Evolutionary conservation across 2,329 filamentous ascomycete genomes (phyloP), one percentile per base, ranked within the genome.

Genomic region (Ceratocystis variospora): DNA sequence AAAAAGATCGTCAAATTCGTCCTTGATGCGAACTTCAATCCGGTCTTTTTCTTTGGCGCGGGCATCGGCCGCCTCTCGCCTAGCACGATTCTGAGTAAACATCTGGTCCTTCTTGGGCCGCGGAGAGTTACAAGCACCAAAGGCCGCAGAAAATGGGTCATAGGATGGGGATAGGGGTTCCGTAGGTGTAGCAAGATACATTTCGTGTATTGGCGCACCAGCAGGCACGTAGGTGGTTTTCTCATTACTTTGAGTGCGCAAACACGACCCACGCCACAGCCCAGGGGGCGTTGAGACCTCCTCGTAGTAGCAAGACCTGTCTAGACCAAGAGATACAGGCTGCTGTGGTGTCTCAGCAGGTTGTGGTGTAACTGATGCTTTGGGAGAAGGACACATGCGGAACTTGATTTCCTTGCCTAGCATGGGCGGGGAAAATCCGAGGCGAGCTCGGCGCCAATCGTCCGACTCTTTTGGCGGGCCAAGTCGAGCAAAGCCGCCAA

Each of bases 1-100:
- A 73, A 96, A 96, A 2, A 80, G 80, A 73, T 96, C 90, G 68
- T 87, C 80, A 72, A 94, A 96, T 74, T 96, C 91, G 64, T 76
- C 75, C 3, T 77, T 73, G 68, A 85, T 82, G 71, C 80, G 79
- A 1, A 76, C 75, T 70, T 83, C 80, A 17, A 77, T 78, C 12
- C 76, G 75, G 5, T 74, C 77, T 72, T 81, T 81, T 70, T 82
- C 80, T 67, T 77, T 53, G 4, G 53, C 57, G 31, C 57, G 57
- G 10, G 41, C 10, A 31, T 31, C 46, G 28, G 61, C 44, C 2
- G 65, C 65, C 31, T 65, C 66, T 10, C 65, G 44, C 22, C 61
- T 44, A 6, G 57, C 61, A n/a, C 59, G 41, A 31, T 63, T 33
- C 6, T 50, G 57, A 22, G 64, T 22, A 50, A 65, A 64, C 12